Conservation (phyloP, 2,329 filamentous ascomycete species). For the Magnaporthales sp. region DNA sequence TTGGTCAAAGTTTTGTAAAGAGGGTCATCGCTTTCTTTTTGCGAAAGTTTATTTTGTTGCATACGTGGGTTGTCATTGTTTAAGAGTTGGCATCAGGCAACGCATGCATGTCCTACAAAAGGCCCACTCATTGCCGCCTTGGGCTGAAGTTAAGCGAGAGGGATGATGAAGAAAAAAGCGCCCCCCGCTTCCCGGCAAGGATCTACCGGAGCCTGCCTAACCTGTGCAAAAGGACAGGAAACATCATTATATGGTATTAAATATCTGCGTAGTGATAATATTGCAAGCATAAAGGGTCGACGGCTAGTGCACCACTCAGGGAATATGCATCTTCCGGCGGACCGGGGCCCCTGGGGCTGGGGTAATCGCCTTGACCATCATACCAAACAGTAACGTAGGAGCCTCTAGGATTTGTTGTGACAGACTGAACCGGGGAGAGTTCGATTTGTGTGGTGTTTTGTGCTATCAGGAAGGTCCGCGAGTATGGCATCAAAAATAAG, state of each 20-base stretch:
- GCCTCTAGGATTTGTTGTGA: neutral
- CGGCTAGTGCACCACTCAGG: neutral
- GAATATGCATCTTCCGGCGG: neutral
- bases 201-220: neutral
- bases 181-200: neutral
- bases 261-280: neutral
- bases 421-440: neutral
- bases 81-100: neutral
- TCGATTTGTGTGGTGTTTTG: neutral
- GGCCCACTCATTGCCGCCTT: neutral
- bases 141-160: neutral
- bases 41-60: neutral
- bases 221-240: neutral
- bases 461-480: neutral
- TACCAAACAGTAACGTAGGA: neutral
- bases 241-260: neutral
- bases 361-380: neutral
- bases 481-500: neutral
- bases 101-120: neutral
- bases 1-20: neutral
- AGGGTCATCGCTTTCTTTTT: neutral
- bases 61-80: neutral
- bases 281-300: neutral
- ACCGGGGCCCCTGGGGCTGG: neutral
- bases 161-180: neutral